Percentiles rank a stretch among this genome's conserved stretches.
These are phyloP conservation scores for Fraxinus greggii DNA, from an alignment of 305 asterid genomes.

Conservation along the genomic window DNA sequence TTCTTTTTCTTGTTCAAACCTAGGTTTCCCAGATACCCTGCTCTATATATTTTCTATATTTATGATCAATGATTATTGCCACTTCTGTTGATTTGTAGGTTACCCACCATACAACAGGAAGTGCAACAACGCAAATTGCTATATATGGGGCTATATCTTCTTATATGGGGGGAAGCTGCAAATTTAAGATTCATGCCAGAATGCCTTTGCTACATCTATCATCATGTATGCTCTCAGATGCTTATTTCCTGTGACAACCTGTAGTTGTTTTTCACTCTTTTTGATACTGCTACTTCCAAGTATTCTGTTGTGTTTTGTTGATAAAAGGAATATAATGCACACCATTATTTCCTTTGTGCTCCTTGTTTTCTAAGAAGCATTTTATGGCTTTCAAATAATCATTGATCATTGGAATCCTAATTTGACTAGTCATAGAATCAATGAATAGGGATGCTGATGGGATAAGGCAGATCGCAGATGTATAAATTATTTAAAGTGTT, in stretches of 20 bases:
- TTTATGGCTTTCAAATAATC: conserved; percentile 3
- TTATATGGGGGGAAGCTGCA: conserved; percentile 99
- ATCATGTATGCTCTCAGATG: conserved; percentile 65
- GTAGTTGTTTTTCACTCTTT: conserved; percentile 3
- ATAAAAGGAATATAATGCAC: not conserved
- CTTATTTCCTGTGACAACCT: conserved; percentile 15
- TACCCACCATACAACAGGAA: conserved; percentile 99
- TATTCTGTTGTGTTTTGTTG: conserved; percentile 5
- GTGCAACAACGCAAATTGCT: conserved; percentile 89
- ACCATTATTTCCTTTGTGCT: not conserved
- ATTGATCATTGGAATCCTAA: not conserved
- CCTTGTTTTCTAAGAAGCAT: not conserved
- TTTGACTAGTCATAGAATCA: not conserved
- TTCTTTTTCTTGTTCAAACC: not conserved
- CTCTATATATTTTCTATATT: not conserved
- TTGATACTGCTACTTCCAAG: not conserved
- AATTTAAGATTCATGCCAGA: conserved; percentile 99
- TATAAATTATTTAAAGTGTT: not conserved
- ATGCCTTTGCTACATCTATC: conserved; percentile 96
- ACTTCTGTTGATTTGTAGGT: conserved; percentile 46
- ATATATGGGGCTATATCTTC: conserved; percentile 94
- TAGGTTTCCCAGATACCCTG: not conserved
- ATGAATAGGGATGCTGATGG: not conserved
- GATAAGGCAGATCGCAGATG: not conserved
- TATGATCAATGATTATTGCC: conserved; percentile 24